Base-by-base conservation (phyloP, 805 yeast species). In the Myxozyma melibiosi region DNA sequence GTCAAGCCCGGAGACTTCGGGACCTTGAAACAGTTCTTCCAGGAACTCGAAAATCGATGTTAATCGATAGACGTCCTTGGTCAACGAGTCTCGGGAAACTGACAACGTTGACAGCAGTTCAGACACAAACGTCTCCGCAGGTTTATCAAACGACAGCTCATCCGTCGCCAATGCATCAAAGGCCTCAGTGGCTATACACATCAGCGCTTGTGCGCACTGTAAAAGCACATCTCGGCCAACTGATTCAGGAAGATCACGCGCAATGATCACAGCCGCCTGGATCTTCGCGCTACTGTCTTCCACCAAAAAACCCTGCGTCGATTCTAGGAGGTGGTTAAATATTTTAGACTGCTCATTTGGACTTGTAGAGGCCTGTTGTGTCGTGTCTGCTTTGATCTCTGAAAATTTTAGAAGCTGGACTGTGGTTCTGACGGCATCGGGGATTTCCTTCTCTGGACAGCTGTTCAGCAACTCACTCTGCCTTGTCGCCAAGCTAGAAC, bases 91-190 rank as follows among this genome's bases (percentile, higher is more conserved):
- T 27, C 22, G 33, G 14, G 4, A 20, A 16, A 3, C 43, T 2
- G 43, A 22, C 16, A 25, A 11, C 18, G 6, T 13, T n/a, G 45
- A 28, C 16, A 55, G 40, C 5, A 50, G 16, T 11, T 22, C 31
- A 11, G 38, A 27, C 13, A 55, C 43, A 13, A 44, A 37, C 1
- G 9, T 20, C 11, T 43, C 41, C 14, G 44, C 16, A 6, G 20
- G 18, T 8, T 37, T 35, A 8, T 14, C 25, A 39, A 55, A 55
- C 9, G 51, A 50, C n/a, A 50, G 5, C 34, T 55, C 58, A 14
- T 50, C 58, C 7, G 55, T 50, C 16, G 37, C 35, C 14, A 50
- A 18, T 3, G 58, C 58, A 3, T 27, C 31, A 14, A 35, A 14
- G 7, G 39, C 20, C 3, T 30, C 14, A 14, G 20, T 24, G 14